A percentile compares a stretch with the other conserved stretches of the same genome.
Evolutionary conservation across 2,329 filamentous ascomycete species (phyloP).

Genomic region (Penicillium sp.): DNA sequence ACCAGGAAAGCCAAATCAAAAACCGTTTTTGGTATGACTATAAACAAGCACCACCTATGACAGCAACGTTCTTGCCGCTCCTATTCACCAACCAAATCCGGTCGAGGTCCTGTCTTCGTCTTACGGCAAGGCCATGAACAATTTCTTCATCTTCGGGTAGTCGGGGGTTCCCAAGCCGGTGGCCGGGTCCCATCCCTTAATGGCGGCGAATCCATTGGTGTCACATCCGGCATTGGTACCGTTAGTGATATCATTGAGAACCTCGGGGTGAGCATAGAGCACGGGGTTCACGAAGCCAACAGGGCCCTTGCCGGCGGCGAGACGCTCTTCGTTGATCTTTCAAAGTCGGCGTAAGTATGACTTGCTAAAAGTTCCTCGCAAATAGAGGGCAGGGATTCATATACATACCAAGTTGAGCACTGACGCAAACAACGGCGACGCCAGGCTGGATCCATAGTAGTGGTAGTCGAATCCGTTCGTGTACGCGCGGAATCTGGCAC

Average conservation of each 20-base stretch:
- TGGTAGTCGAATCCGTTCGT: slow-evolving; percentile 19
- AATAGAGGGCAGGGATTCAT: background rate
- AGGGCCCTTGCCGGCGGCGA: slow-evolving; percentile 49
- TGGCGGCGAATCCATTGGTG: slow-evolving; percentile 31
- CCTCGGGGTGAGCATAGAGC: slow-evolving; percentile 38
- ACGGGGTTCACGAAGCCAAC: slow-evolving; percentile 58
- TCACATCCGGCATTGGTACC: slow-evolving; percentile 36
- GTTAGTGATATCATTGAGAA: slow-evolving; percentile 47
- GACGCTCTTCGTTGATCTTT: slow-evolving; percentile 53
- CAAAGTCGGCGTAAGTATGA: background rate
- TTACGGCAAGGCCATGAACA: slow-evolving; percentile 31
- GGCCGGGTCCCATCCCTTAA: slow-evolving; percentile 34
- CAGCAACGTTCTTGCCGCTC: background rate
- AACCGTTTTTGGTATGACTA: background rate
- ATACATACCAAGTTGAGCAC: slow-evolving; percentile 32
- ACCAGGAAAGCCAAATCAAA: background rate
- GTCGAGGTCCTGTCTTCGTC: no score
- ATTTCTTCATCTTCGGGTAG: slow-evolving; percentile 32
- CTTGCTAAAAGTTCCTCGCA: background rate
- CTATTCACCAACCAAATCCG: background rate
- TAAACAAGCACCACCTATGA: background rate
- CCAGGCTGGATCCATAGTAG: slow-evolving; percentile 33
- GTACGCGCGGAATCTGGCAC: slow-evolving; percentile 35
- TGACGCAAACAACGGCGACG: slow-evolving; percentile 33
- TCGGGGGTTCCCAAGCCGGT: slow-evolving; percentile 38